Conservation (phyloP, 1,284 basidiomycete genomes). For the Erythrobasidium hasegawianum region DNA sequence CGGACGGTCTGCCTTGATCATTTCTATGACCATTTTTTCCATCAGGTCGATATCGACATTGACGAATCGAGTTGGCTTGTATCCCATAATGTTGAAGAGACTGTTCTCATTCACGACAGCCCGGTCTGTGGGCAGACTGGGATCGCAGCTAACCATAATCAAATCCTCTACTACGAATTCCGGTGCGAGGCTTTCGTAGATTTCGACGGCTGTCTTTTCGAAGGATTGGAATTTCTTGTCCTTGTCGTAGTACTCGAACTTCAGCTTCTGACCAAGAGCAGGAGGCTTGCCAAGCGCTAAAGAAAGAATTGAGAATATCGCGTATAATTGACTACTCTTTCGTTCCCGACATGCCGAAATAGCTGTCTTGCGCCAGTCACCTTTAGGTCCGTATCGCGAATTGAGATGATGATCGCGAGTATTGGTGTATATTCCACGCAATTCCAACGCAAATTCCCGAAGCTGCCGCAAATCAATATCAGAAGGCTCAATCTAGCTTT, state of each 20-base stretch:
- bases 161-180: slow-evolving; percentile 60
- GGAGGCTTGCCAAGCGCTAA: slow-evolving; percentile 82
- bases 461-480: slow-evolving; percentile 15
- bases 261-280: slow-evolving; percentile 58
- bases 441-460: slow-evolving; percentile 50
- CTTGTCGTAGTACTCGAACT: slow-evolving; percentile 76
- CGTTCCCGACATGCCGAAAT: slow-evolving; percentile 43
- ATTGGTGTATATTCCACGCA: background rate
- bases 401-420: slow-evolving; percentile 35
- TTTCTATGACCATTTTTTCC: slow-evolving; percentile 57
- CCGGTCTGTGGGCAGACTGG: slow-evolving; percentile 63
- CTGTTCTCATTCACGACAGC: slow-evolving; percentile 52
- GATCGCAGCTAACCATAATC: slow-evolving; percentile 92
- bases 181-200: slow-evolving; percentile 49
- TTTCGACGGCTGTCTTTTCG: slow-evolving; percentile 74
- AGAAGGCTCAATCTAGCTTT: slow-evolving; percentile 60
- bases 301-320: slow-evolving; percentile 80
- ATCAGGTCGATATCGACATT: slow-evolving; percentile 57
- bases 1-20: slow-evolving; percentile 76
- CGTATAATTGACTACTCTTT: slow-evolving; percentile 77
- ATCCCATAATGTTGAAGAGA: slow-evolving; percentile 81
- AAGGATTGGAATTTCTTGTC: slow-evolving; percentile 69
- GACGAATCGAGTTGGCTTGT: slow-evolving; percentile 64
- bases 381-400: slow-evolving; percentile 44
- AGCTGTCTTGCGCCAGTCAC: slow-evolving; percentile 43